Evolutionary conservation across 306 rosid genomes (phyloP).

Genomic region (Canavalia ensiformis): DNA sequence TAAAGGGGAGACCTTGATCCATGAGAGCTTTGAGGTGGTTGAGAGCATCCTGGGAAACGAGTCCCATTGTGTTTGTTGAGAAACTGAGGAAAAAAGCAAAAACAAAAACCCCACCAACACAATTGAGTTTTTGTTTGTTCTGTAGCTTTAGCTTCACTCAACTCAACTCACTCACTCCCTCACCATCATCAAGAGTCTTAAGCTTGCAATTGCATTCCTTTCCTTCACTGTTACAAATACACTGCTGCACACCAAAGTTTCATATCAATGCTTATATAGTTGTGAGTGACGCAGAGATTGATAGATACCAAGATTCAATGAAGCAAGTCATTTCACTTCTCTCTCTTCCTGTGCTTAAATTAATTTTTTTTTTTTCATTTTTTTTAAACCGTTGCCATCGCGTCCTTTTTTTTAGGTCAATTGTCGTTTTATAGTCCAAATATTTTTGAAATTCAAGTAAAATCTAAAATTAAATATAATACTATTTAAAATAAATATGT

Average conservation of each 20-base stretch:
- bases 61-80: constrained; percentile 62
- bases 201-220: neutral
- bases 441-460: too few relatives aligned
- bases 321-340: neutral
- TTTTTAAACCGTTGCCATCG: neutral
- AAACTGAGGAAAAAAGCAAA: constrained; percentile 4
- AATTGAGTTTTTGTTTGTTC: constrained; percentile 8
- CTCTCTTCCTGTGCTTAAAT: neutral
- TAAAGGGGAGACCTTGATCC: constrained; percentile 73
- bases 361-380: neutral
- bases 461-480: too few relatives aligned
- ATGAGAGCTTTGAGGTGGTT: constrained; percentile 70
- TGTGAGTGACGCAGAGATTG: constrained; percentile 1
- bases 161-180: constrained; percentile 3
- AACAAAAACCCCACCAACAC: neutral
- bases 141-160: constrained; percentile 43
- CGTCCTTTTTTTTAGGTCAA: neutral
- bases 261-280: neutral
- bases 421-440: neutral
- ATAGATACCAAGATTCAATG: neutral
- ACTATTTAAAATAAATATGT: too few relatives aligned
- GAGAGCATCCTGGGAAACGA: constrained; percentile 78
- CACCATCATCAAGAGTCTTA: neutral
- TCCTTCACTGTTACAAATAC: constrained; percentile 19
- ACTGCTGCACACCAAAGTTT: constrained; percentile 26